phyloP scores from a whole-genome alignment of 1,139 yeast genomes.

The Kurtzmaniella quercitrusa region DNA sequence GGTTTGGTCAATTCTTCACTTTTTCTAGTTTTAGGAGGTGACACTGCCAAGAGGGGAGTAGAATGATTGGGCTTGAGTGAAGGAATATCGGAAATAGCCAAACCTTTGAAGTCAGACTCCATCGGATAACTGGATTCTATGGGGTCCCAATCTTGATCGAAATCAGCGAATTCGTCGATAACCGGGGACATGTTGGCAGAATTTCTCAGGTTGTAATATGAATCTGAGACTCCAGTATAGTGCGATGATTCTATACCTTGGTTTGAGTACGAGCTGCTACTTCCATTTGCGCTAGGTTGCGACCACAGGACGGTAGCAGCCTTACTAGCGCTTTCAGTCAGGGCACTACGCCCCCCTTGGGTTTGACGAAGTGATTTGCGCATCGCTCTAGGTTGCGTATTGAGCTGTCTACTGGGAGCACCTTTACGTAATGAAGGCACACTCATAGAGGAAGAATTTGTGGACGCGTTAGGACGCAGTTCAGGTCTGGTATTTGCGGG shows the following conservation, averaged over 20 bases:
- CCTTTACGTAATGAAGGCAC: constrained; percentile 27
- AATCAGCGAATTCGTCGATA: constrained; percentile 37
- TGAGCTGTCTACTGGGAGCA: constrained; percentile 12
- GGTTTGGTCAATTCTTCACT: constrained; percentile 7
- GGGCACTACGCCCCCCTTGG: constrained; percentile 9
- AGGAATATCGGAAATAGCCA: constrained; percentile 4
- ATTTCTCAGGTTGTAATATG: neutral
- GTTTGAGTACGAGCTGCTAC: constrained; percentile 32
- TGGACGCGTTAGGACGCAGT: constrained; percentile 10
- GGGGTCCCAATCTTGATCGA: constrained; percentile 44
- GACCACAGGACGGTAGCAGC: constrained; percentile 50
- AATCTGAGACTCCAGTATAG: constrained; percentile 4
- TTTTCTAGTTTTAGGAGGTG: neutral
- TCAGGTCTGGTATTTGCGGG: constrained; percentile 7
- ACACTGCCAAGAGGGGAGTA: neutral
- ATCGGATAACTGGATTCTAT: constrained; percentile 12
- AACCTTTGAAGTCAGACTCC: constrained; percentile 1
- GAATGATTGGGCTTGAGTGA: constrained; percentile 12
- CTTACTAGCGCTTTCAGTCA: constrained; percentile 25
- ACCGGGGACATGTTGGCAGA: constrained; percentile 11
- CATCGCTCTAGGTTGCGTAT: constrained; percentile 22
- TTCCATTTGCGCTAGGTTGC: constrained; percentile 20
- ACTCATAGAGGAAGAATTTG: constrained; percentile 11
- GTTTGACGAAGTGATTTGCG: constrained; percentile 36
- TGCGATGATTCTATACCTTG: constrained; percentile 8